phyloP scores from a whole-genome alignment of 2,329 filamentous ascomycete species.

The Septoria petroselini region DNA sequence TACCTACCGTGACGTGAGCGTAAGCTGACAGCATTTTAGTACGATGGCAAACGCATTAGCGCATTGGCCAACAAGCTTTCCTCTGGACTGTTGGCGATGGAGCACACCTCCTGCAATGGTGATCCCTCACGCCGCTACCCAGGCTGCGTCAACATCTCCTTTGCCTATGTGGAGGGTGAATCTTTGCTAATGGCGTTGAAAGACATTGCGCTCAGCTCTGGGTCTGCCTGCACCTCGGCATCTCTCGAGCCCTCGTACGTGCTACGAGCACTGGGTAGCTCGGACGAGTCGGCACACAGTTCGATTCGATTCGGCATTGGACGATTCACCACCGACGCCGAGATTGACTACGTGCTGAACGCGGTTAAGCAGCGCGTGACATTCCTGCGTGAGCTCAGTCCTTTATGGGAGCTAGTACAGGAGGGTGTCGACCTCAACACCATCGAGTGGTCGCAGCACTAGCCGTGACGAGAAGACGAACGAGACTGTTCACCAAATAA shows the following conservation, averaged over 20 bases:
- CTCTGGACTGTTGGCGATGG: constrained; percentile 78
- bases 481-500: not conserved
- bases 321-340: constrained; percentile 87
- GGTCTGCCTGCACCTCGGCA: constrained; percentile 93
- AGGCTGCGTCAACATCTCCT: constrained; percentile 96
- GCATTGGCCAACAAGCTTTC: constrained; percentile 78
- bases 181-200: constrained; percentile 97
- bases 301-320: constrained; percentile 98
- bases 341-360: constrained; percentile 97
- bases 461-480: not conserved
- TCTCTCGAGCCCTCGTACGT: constrained; percentile 97
- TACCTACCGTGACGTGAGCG: not conserved
- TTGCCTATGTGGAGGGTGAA: constrained; percentile 97
- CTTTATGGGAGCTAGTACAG: constrained; percentile 95
- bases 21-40: constrained; percentile 54
- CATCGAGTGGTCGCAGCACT: constrained; percentile 95
- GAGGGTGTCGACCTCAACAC: constrained; percentile 93
- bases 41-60: constrained; percentile 83
- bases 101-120: constrained; percentile 90
- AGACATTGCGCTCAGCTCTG: constrained; percentile 94
- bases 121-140: constrained; percentile 82
- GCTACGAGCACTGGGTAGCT: constrained; percentile 87
- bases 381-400: constrained; percentile 91
- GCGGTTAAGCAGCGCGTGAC: constrained; percentile 86
- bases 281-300: constrained; percentile 95